Conservation (phyloP, 2,329 filamentous ascomycete genomes). For the Trichophyton equinum region DNA sequence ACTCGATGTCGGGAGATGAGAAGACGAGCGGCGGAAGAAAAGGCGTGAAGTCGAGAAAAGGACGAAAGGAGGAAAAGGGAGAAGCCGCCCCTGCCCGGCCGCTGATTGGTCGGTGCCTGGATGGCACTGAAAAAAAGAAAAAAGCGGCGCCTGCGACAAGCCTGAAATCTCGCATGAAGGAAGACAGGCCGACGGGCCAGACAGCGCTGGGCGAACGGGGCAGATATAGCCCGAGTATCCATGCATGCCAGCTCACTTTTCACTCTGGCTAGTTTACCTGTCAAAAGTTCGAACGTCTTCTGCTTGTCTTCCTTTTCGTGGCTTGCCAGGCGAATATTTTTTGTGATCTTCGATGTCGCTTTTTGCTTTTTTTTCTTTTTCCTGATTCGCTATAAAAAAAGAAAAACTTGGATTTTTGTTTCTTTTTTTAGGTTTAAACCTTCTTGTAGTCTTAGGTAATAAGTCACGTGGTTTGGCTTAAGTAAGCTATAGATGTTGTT, state of each 20-base stretch:
- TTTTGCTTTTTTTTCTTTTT: not conserved
- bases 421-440: not conserved
- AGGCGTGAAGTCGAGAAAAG: not conserved
- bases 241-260: too few relatives aligned
- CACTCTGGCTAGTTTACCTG: too few relatives aligned
- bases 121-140: not conserved
- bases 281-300: not conserved
- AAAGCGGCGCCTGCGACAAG: not conserved
- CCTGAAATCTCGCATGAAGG: not conserved
- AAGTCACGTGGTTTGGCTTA: not conserved
- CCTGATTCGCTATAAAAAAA: not conserved
- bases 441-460: not conserved
- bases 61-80: slow-evolving; percentile 12
- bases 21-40: not conserved
- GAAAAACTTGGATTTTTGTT: not conserved
- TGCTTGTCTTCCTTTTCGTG: not conserved
- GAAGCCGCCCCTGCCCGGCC: not conserved
- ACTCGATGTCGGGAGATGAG: not conserved
- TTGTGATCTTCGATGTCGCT: not conserved
- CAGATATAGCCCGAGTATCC: too few relatives aligned
- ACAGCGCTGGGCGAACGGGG: too few relatives aligned
- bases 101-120: not conserved
- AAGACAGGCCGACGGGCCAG: too few relatives aligned
- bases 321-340: not conserved
- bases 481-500: too few relatives aligned